These are phyloP conservation scores for Mimosa bimucronata DNA, from an alignment of 306 rosid genomes.

Conservation along the genomic window DNA sequence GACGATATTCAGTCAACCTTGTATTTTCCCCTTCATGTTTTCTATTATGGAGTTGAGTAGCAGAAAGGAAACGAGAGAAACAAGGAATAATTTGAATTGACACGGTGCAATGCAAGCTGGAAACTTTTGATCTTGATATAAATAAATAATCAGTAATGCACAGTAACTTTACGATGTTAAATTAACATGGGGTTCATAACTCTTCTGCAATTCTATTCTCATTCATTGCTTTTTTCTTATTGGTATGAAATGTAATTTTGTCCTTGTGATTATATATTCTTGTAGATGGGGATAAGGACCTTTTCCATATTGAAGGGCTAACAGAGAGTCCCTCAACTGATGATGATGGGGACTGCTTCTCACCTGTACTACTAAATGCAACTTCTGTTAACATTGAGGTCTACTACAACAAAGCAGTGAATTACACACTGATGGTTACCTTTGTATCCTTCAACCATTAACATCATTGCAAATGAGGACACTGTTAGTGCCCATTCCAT, in stretches of 20 bases:
- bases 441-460: constrained; percentile 81
- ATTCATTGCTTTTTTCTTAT: constrained; percentile 15
- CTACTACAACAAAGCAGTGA: constrained; percentile 96
- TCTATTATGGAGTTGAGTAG: not conserved
- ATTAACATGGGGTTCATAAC: not conserved
- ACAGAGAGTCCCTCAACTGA: constrained; percentile 95
- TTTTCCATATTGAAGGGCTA: constrained; percentile 81
- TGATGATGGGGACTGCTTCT: constrained; percentile 90
- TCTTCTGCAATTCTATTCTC: not conserved
- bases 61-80: constrained; percentile 1
- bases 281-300: constrained; percentile 77
- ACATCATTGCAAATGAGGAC: constrained; percentile 25
- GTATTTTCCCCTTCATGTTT: not conserved
- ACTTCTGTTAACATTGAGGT: constrained; percentile 90
- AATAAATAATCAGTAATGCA: constrained; percentile 8
- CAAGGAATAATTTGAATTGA: not conserved
- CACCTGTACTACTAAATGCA: constrained; percentile 82
- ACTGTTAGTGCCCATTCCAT: constrained; percentile 32
- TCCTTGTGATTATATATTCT: constrained; percentile 32
- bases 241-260: constrained; percentile 24
- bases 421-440: constrained; percentile 98
- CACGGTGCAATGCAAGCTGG: not conserved
- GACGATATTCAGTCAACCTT: not conserved
- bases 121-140: constrained; percentile 1
- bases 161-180: not conserved